Evolutionary conservation across 257 asterid genomes (phyloP), one percentile per base, ranked within the genome.

Genomic region (Jasminum sambac): DNA sequence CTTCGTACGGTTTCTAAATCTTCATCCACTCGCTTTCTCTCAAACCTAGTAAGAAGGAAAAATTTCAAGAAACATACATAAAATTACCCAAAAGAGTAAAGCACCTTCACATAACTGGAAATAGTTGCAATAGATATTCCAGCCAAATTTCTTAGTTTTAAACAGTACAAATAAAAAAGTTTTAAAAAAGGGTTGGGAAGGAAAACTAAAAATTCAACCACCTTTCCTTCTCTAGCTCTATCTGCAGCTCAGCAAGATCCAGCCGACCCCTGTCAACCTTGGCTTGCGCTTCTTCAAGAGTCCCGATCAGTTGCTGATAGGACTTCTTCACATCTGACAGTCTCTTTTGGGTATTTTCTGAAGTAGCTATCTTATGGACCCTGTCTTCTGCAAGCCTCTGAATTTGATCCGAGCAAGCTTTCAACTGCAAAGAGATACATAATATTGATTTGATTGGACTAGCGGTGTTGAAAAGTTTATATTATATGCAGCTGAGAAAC

Each of bases 181-280:
- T n/a, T n/a, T n/a, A n/a, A n/a, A n/a, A n/a, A n/a, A n/a, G n/a
- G n/a, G n/a, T n/a, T n/a, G n/a, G n/a, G n/a, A n/a, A n/a, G n/a
- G n/a, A n/a, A n/a, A n/a, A n/a, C n/a, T n/a, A n/a, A 40, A 63
- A 71, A 68, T 67, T 71, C 26, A 58, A 73, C 55, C 69, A 90
- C 99, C 99, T 92, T 74, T 91, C 94, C 74, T 86, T 89, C 81
- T 95, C 99, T 67, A 88, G 87, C 67, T 89, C 91, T 77, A 91
- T 91, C 83, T 95, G 96, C 90, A 87, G 74, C 81, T 84, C 89
- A 30, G 95, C 70, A 38, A 91, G 92, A 68, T 72, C 74, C 12
- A 68, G 74, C 44, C 99, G 89, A 69, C 84, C 79, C 69, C 77
- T 75, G 57, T 91, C 94, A 40, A 74, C 95, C 83, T 86, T 86